Conservation (phyloP, 2,329 filamentous ascomycete species). For the Bipolaris cookei region DNA sequence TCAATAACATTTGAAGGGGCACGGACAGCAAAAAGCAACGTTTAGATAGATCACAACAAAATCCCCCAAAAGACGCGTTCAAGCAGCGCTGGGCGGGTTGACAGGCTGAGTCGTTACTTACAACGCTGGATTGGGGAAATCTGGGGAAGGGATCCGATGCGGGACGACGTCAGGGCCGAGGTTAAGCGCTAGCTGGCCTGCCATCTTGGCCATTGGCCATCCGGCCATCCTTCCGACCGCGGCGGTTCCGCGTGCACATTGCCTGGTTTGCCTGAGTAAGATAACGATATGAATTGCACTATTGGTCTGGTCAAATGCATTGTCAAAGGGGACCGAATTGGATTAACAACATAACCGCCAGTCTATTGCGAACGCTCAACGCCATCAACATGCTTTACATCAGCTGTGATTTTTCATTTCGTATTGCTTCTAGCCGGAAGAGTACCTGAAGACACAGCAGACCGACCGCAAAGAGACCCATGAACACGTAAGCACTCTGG, state of each 20-base stretch:
- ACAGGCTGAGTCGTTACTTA: constrained; percentile 5
- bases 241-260: not conserved
- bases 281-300: not conserved
- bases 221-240: constrained; percentile 16
- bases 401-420: constrained; percentile 49
- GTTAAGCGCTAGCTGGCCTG: constrained; percentile 30
- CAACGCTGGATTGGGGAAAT: constrained; percentile 15
- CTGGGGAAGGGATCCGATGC: constrained; percentile 28
- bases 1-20: not conserved
- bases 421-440: constrained; percentile 49
- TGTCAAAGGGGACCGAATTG: constrained; percentile 23
- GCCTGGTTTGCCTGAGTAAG: not conserved
- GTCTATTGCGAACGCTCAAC: constrained; percentile 32
- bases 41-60: not conserved
- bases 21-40: not conserved
- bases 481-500: constrained; percentile 48
- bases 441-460: constrained; percentile 46
- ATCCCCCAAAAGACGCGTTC: not conserved
- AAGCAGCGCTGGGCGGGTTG: not conserved
- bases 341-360: constrained; percentile 29
- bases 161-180: constrained; percentile 38
- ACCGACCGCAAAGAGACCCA: constrained; percentile 49
- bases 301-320: not conserved
- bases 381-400: constrained; percentile 44
- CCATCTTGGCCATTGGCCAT: constrained; percentile 6